Conservation (phyloP, 2,329 filamentous ascomycete species). For the Claviceps pazoutovae region DNA sequence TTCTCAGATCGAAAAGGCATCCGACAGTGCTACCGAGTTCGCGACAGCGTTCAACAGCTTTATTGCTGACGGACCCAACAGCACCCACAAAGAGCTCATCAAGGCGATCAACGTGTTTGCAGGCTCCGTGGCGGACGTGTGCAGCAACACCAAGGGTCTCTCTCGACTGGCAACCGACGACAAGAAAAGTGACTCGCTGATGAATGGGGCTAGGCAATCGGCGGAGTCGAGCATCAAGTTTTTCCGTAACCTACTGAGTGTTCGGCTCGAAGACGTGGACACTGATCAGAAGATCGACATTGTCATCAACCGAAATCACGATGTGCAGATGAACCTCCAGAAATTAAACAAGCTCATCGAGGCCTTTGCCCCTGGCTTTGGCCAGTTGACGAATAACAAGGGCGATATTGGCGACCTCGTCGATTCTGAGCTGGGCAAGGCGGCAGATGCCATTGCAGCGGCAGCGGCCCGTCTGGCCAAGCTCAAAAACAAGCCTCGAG, state of each 20-base stretch:
- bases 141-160: slow-evolving; percentile 92
- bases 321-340: slow-evolving; percentile 88
- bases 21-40: slow-evolving; percentile 88
- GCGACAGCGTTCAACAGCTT: slow-evolving; percentile 97
- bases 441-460: slow-evolving; percentile 87
- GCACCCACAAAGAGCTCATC: slow-evolving; percentile 80
- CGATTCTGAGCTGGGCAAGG: slow-evolving; percentile 81
- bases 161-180: slow-evolving; percentile 88
- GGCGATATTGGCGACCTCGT: slow-evolving; percentile 90
- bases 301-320: slow-evolving; percentile 93
- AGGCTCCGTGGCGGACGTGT: slow-evolving; percentile 80
- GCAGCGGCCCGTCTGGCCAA: slow-evolving; percentile 81
- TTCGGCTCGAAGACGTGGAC: slow-evolving; percentile 82
- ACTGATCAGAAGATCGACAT: slow-evolving; percentile 89
- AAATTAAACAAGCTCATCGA: slow-evolving; percentile 89
- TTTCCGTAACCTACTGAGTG: slow-evolving; percentile 88
- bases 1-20: slow-evolving; percentile 94
- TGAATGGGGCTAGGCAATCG: slow-evolving; percentile 69
- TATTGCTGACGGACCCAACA: slow-evolving; percentile 89
- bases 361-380: slow-evolving; percentile 75
- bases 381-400: slow-evolving; percentile 62
- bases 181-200: slow-evolving; percentile 78
- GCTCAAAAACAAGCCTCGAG: slow-evolving; percentile 89
- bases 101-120: slow-evolving; percentile 84
- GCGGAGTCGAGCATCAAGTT: slow-evolving; percentile 83